Percentiles rank a stretch among this genome's conserved stretches.
phyloP scores from a whole-genome alignment of 2,329 filamentous ascomycete genomes.

The Magnaporthiopsis incrustans region DNA sequence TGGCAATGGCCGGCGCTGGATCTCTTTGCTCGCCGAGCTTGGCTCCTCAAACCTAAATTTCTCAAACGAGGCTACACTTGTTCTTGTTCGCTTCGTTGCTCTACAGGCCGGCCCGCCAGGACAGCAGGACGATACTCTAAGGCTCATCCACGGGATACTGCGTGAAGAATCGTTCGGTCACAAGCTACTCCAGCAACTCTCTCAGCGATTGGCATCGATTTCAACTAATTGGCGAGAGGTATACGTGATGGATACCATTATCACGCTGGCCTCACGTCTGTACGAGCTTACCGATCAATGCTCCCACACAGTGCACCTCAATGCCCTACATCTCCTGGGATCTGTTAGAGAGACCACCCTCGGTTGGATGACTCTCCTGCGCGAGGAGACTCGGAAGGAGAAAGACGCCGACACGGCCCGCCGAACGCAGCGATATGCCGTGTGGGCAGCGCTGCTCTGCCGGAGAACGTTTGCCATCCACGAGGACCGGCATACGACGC shows the following conservation, averaged over 20 bases:
- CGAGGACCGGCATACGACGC: background rate
- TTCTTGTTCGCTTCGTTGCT: constrained; percentile 42
- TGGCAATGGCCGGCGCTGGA: constrained; percentile 40
- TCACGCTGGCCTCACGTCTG: constrained; percentile 39
- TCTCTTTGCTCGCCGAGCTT: constrained; percentile 33
- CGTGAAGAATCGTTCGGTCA: constrained; percentile 39
- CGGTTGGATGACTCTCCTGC: constrained; percentile 41
- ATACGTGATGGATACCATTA: constrained; percentile 47
- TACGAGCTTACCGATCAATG: constrained; percentile 16
- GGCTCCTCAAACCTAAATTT: constrained; percentile 51
- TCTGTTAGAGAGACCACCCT: constrained; percentile 33
- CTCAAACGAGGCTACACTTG: constrained; percentile 40
- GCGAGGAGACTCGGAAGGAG: constrained; percentile 32
- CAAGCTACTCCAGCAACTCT: constrained; percentile 38
- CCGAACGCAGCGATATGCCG: constrained; percentile 33
- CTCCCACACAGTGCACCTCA: constrained; percentile 7
- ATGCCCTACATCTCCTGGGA: constrained; percentile 27
- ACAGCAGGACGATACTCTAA: constrained; percentile 15
- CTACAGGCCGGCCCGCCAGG: constrained; percentile 44
- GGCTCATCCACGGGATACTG: constrained; percentile 41
- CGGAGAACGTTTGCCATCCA: constrained; percentile 26
- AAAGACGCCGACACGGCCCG: constrained; percentile 28
- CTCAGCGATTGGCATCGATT: constrained; percentile 33
- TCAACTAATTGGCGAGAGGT: constrained; percentile 50
- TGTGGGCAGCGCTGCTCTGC: constrained; percentile 51